phyloP scores from a whole-genome alignment of 2,329 filamentous ascomycete species.

The Lecanosticta acicola region DNA sequence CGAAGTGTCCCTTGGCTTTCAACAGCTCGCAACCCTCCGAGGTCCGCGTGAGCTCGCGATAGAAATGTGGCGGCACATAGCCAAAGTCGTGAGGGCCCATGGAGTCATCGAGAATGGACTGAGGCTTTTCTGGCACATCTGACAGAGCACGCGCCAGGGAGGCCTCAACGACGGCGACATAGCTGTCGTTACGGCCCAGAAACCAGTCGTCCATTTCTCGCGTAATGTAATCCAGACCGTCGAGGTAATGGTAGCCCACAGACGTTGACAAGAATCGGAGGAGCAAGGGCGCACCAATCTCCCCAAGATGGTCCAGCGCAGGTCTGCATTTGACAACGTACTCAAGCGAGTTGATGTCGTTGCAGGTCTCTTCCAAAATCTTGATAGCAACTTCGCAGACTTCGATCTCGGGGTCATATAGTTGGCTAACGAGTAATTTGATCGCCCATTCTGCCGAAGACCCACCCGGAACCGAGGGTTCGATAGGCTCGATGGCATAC shows the following conservation, averaged over 20 bases:
- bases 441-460: constrained; percentile 92
- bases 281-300: constrained; percentile 89
- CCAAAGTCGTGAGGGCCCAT: constrained; percentile 47
- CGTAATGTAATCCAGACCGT: constrained; percentile 95
- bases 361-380: constrained; percentile 95
- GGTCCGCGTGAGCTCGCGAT: constrained; percentile 87
- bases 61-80: constrained; percentile 90
- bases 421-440: constrained; percentile 89
- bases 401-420: constrained; percentile 95
- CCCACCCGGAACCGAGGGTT: constrained; percentile 38
- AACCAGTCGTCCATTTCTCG: constrained; percentile 99
- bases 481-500: constrained; percentile 63
- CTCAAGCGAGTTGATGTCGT: constrained; percentile 82
- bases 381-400: constrained; percentile 96
- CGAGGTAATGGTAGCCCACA: constrained; percentile 94
- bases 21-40: constrained; percentile 86
- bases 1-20: constrained; percentile 90
- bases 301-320: constrained; percentile 87
- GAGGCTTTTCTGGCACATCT: constrained; percentile 51
- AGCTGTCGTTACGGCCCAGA: constrained; percentile 90
- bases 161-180: constrained; percentile 91
- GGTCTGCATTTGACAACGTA: constrained; percentile 96
- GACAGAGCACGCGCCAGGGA: constrained; percentile 80
- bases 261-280: constrained; percentile 92
- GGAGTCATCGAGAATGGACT: constrained; percentile 39